Percentiles rank a stretch among this genome's conserved stretches.
Evolutionary conservation across 305 asterid species (phyloP).

Genomic region (Solanum chacoense): DNA sequence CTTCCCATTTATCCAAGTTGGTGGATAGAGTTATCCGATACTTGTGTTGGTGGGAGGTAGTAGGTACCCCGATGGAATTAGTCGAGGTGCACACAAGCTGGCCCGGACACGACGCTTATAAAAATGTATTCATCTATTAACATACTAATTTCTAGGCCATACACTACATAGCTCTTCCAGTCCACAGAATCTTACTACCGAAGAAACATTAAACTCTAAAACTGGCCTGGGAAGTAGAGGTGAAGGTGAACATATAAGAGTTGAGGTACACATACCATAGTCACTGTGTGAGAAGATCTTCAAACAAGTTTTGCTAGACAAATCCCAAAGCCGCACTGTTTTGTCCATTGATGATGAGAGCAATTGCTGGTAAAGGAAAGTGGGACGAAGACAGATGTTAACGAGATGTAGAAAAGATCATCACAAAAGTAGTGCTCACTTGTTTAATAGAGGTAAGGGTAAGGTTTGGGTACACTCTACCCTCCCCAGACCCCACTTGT

Average conservation of each 20-base stretch:
- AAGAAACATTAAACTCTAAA: not conserved
- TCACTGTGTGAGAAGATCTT: conserved; percentile 79
- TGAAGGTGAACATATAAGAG: not conserved
- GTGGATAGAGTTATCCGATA: not conserved
- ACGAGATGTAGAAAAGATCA: not conserved
- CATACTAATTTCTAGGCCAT: not conserved
- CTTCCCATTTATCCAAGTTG: not conserved
- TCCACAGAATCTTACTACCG: not conserved
- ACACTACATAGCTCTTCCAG: not conserved
- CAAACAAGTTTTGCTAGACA: conserved; percentile 59
- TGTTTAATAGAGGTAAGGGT: not conserved
- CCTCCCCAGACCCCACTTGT: not conserved
- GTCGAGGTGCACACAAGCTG: not conserved
- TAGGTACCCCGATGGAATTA: not conserved
- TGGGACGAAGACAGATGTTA: conserved; percentile 16
- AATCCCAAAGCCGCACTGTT: conserved; percentile 77
- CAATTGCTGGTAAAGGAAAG: conserved; percentile 31
- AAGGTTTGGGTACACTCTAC: not conserved
- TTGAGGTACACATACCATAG: conserved; percentile 41
- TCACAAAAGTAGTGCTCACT: not conserved
- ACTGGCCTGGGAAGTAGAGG: not conserved
- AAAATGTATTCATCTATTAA: not conserved
- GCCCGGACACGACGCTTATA: not conserved
- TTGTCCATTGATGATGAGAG: conserved; percentile 86
- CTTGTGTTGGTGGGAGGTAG: not conserved